Evolutionary conservation across 352 stramenopile genomes (phyloP).

Genomic region (Phytopythium chamaehyphon): DNA sequence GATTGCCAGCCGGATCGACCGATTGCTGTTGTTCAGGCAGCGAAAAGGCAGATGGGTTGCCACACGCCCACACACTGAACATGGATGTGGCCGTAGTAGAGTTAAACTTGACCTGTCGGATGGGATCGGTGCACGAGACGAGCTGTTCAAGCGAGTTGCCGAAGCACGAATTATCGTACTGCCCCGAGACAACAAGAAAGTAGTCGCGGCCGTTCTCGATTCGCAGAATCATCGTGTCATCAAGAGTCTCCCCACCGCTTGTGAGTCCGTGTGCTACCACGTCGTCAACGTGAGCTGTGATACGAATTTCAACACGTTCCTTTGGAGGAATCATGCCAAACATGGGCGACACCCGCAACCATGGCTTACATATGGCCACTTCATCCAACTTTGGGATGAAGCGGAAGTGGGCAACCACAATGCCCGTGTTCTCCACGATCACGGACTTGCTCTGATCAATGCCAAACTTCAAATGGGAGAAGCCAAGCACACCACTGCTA

Average conservation of each 20-base stretch:
- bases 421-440: conserved; percentile 89
- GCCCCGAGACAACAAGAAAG: conserved; percentile 91
- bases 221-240: conserved; percentile 96
- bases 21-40: conserved; percentile 3
- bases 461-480: conserved; percentile 59
- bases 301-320: conserved; percentile 83
- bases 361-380: conserved; percentile 86
- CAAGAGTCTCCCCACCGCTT: conserved; percentile 87
- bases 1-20: conserved; percentile 14
- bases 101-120: conserved; percentile 54
- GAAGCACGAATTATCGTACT: conserved; percentile 94
- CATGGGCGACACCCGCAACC: conserved; percentile 89
- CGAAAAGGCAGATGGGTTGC: conserved; percentile 1
- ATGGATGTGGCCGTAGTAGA: conserved; percentile 22
- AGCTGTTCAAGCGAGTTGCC: conserved; percentile 94
- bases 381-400: conserved; percentile 92
- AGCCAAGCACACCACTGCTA: conserved; percentile 61
- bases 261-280: conserved; percentile 88
- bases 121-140: conserved; percentile 85
- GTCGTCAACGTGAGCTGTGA: conserved; percentile 90
- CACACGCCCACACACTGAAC: conserved; percentile 39
- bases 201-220: conserved; percentile 96
- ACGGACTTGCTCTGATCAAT: conserved; percentile 60
- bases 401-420: conserved; percentile 93
- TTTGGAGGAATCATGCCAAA: conserved; percentile 85